Percentiles rank a stretch among this genome's conserved stretches.
Evolutionary conservation across 1,284 basidiomycete genomes (phyloP).

Genomic region (Naganishia sp.): DNA sequence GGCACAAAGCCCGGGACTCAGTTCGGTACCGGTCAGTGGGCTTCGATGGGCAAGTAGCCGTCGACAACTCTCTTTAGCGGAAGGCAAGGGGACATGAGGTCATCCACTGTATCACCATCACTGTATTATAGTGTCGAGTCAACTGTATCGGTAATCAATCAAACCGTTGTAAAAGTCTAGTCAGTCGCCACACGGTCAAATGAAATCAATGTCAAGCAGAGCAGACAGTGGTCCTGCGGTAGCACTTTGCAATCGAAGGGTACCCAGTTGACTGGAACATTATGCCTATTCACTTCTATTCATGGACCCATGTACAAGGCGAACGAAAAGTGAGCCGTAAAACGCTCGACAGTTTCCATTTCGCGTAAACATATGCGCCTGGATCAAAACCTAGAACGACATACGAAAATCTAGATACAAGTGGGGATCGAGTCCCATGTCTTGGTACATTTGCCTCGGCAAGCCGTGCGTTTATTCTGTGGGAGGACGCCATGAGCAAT

Average conservation of each 20-base stretch:
- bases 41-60: slow-evolving; percentile 22
- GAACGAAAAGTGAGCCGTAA: not conserved
- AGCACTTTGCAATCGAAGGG: not conserved
- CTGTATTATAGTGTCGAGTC: slow-evolving; percentile 8
- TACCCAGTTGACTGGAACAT: not conserved
- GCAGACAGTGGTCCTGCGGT: not conserved
- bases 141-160: not conserved
- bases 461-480: slow-evolving; percentile 11
- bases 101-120: slow-evolving; percentile 1
- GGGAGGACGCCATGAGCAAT: not conserved
- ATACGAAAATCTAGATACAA: slow-evolving; percentile 26
- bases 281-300: not conserved
- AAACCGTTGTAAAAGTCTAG: slow-evolving; percentile 1
- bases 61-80: not conserved
- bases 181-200: too few species aligned
- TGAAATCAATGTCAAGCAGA: not conserved
- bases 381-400: slow-evolving; percentile 7
- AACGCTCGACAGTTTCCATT: slow-evolving; percentile 1
- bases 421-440: slow-evolving; percentile 4
- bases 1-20: slow-evolving; percentile 10
- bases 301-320: not conserved
- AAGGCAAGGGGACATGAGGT: not conserved
- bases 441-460: slow-evolving; percentile 16
- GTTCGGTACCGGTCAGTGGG: slow-evolving; percentile 16
- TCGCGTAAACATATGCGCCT: too few species aligned